Conservation (phyloP, 257 asterid genomes). For the Apocynum venetum region DNA sequence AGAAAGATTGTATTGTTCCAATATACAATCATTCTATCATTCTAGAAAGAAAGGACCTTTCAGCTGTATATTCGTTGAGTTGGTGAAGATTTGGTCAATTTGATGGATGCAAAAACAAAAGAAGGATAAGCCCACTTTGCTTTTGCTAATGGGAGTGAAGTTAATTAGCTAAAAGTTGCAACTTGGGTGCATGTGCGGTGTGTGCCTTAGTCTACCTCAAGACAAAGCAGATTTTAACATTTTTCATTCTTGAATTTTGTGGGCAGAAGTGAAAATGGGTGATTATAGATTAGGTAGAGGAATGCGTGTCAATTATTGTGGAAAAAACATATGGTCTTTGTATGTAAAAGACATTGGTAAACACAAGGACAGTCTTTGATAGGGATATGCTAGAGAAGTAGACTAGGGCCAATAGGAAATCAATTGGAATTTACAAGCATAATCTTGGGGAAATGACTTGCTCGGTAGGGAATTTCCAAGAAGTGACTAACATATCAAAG, state of each 20-base stretch:
- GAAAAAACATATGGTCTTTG: background rate
- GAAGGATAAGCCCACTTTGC: background rate
- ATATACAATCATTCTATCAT: background rate
- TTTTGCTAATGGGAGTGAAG: background rate
- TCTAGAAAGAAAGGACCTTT: background rate
- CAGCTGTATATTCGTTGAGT: background rate
- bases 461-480: background rate
- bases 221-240: slow-evolving; percentile 2
- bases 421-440: background rate
- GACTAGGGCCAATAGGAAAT: background rate
- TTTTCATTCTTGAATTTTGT: background rate
- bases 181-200: background rate
- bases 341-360: background rate
- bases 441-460: background rate
- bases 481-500: background rate
- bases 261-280: background rate
- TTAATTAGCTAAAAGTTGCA: no score
- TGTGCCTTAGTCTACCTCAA: background rate
- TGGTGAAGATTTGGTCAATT: background rate
- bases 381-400: background rate
- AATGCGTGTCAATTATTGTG: background rate
- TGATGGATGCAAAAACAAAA: background rate
- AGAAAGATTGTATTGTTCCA: no score
- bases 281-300: background rate
- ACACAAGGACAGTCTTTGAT: background rate